These are phyloP conservation scores for Gremmenia infestans DNA, from an alignment of 2,329 filamentous ascomycete genomes.

Conservation along the genomic window DNA sequence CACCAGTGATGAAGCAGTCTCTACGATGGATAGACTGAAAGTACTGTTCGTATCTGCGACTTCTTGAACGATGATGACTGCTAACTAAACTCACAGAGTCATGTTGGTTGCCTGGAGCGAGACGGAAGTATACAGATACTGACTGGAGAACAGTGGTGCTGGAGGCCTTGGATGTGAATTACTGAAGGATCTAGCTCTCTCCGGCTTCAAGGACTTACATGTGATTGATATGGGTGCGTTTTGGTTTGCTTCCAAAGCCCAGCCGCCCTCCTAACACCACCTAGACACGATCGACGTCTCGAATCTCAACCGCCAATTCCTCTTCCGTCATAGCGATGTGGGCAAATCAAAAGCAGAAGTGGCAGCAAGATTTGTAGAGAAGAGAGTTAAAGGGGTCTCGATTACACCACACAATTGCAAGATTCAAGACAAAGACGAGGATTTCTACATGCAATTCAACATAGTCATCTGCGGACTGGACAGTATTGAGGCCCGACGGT, in stretches of 20 bases:
- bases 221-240: slow-evolving; percentile 95
- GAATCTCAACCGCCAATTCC: slow-evolving; percentile 94
- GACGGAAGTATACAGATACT: slow-evolving; percentile 9
- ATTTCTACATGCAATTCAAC: slow-evolving; percentile 96
- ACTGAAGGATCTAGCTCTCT: slow-evolving; percentile 90
- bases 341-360: slow-evolving; percentile 92
- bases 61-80: slow-evolving; percentile 13
- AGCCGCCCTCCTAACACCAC: slow-evolving; percentile 11
- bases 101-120: slow-evolving; percentile 27
- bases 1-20: slow-evolving; percentile 46
- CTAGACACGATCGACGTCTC: slow-evolving; percentile 96
- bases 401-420: slow-evolving; percentile 93
- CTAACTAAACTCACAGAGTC: slow-evolving; percentile 18
- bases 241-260: not conserved
- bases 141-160: slow-evolving; percentile 61
- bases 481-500: slow-evolving; percentile 94
- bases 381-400: slow-evolving; percentile 79
- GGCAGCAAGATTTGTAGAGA: slow-evolving; percentile 86
- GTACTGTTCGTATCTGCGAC: slow-evolving; percentile 52
- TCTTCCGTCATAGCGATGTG: slow-evolving; percentile 88
- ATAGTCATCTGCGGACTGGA: slow-evolving; percentile 91
- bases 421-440: slow-evolving; percentile 95
- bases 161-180: slow-evolving; percentile 95
- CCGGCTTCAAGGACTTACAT: slow-evolving; percentile 94
- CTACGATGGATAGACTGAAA: slow-evolving; percentile 63